These are phyloP conservation scores for Jasminum sambac DNA, from an alignment of 257 asterid genomes.

Conservation along the genomic window DNA sequence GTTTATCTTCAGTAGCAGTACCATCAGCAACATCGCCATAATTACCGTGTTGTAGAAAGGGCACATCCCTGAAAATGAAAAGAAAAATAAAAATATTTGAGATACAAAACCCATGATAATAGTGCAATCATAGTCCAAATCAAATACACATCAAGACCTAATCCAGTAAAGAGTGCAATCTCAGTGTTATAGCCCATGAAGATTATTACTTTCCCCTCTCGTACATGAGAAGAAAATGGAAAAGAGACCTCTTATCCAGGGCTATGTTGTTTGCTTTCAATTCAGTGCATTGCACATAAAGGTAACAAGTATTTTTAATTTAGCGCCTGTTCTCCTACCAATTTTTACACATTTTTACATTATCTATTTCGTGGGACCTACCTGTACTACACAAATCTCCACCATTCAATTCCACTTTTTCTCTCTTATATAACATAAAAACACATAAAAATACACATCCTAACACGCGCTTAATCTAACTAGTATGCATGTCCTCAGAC, in stretches of 20 bases:
- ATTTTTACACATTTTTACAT: no score
- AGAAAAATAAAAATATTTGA: slow-evolving; percentile 1
- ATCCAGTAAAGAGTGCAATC: not conserved
- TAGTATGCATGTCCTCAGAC: not conserved
- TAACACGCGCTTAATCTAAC: no score
- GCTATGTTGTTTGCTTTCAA: not conserved
- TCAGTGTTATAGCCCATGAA: not conserved
- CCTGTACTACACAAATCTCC: no score
- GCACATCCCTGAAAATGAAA: slow-evolving; percentile 63
- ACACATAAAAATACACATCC: no score
- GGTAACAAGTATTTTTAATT: not conserved
- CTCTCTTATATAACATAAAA: no score
- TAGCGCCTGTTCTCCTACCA: no score
- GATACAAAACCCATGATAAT: not conserved
- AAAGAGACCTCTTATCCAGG: not conserved
- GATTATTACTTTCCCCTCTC: not conserved
- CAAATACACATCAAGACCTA: not conserved
- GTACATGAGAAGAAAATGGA: not conserved
- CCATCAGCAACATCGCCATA: slow-evolving; percentile 56
- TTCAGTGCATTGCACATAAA: not conserved
- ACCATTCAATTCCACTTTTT: no score
- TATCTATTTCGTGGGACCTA: no score
- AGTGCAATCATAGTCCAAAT: not conserved
- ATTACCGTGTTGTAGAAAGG: slow-evolving; percentile 55
- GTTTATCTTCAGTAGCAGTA: slow-evolving; percentile 36